A percentile compares a stretch with the other conserved stretches of the same genome.
These are phyloP conservation scores for Rhizophora mangle DNA, from an alignment of 345 rosid genomes.

Conservation along the genomic window DNA sequence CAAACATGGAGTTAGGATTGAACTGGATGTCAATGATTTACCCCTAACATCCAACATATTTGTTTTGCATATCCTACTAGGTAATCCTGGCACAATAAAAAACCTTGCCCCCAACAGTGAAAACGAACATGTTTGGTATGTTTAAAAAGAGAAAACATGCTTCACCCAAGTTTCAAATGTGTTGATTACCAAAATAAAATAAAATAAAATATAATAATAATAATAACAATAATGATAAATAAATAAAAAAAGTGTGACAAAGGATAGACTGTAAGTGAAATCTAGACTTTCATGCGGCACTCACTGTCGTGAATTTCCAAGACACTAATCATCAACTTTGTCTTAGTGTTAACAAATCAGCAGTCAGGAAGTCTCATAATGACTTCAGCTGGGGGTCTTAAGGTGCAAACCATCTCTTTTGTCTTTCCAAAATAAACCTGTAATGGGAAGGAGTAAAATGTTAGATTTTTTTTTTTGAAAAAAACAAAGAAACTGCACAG, in stretches of 20 bases:
- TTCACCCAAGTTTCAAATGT: background rate
- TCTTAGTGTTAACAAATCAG: slow-evolving; percentile 15
- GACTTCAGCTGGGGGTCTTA: slow-evolving; percentile 81
- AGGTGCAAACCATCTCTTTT: slow-evolving; percentile 90
- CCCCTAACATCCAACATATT: no score
- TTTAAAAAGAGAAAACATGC: slow-evolving; percentile 4
- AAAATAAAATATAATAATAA: no score
- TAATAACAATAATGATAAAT: no score
- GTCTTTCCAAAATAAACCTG: slow-evolving; percentile 99
- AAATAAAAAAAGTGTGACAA: background rate
- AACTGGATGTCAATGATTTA: no score
- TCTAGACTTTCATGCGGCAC: slow-evolving; percentile 2
- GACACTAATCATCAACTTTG: background rate
- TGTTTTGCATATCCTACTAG: no score
- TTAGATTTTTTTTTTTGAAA: background rate
- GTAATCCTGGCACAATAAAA: background rate
- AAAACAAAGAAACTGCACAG: no score
- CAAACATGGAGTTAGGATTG: no score
- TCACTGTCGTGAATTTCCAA: slow-evolving; percentile 2
- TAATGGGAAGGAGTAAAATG: background rate
- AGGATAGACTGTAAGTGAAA: background rate
- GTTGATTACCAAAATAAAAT: background rate
- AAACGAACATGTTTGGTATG: background rate
- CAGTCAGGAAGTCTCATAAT: slow-evolving; percentile 64
- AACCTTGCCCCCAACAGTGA: background rate